Evolutionary conservation across 768 basidiomycete genomes (phyloP), one percentile per base, ranked within the genome.

Genomic region (Inosperma sp.): DNA sequence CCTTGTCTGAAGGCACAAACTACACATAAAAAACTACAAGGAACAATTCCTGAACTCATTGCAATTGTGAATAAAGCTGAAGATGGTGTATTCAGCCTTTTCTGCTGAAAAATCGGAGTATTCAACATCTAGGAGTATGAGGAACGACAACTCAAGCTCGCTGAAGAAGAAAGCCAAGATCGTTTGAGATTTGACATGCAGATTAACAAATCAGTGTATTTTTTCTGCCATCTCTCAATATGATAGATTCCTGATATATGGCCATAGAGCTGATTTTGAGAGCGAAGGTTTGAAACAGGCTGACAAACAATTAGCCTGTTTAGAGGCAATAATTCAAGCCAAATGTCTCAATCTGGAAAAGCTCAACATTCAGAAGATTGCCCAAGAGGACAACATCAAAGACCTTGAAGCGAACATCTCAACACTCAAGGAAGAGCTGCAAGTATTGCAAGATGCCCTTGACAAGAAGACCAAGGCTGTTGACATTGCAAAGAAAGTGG

Each of bases 111-210:
- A 57, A 93, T 97, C 56, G 78, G 82, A 8, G 85, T 96, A 6
- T 65, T 69, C 13, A 84, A 84, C 67, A 92, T 99, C 55, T 82
- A 94, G 22, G 91, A 94, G 58, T 99, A 94, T 63, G 95, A 98
- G 67, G 88, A 92, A 62, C 82, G 87, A 17, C 92, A 95, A 61
- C 73, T 97, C 25, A 88, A 86, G 65, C 80, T 89, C 17, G 91
- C 89, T 0, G 86, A 93, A 66, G 88, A 89, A 59, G 92, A 93
- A 65, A 88, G 81, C 61, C 89, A 88, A 58, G 88, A 88, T 7
- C 72, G 89, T 51, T 69, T 93, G 56, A 78, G 86, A 41, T 95
- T 82, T 57, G 85, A 93, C 56, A 88, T 84, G 4, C 92, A 94
- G 64, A 87, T 71, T 97, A 49, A 82, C 78, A 2, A 89, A 94